Evolutionary conservation across 495 filamentous ascomycete genomes (phyloP), one percentile per base, ranked within the genome.

Genomic region (Gamarada debralockiae): DNA sequence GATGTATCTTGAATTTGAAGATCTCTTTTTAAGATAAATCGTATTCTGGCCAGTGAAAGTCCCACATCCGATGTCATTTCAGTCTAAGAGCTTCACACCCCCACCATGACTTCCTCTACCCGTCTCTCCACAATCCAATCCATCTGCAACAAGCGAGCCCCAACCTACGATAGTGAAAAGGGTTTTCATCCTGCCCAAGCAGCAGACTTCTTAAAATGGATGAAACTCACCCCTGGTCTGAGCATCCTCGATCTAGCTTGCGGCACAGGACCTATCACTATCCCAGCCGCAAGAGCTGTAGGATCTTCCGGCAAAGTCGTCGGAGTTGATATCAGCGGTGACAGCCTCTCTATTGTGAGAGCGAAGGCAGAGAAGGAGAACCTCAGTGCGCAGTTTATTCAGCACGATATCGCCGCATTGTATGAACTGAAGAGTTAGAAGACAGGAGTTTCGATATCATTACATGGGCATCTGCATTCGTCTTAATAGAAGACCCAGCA

Each of bases 201-300:
- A 13, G 21, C 23, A 13, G 56, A 58, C 34, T 67, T 56, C 31
- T 22, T 65, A 2, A 47, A 50, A 27, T 43, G 52, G 46, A 53
- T 54, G 25, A 29, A 51, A 2, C 46, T 69, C 7, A 21, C 52
- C 15, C 52, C 56, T 9, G 73, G 72, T 12, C 57, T 69, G 18
- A 46, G 55, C 8, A 60, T 73, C 4, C 65, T 77, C 1, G 73
- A 75, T 52, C 62, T 76, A 10, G 69, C 67, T 18, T 76, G 71
- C 55, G 74, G 72, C 14, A 75, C 71, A 5, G 73, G 73, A 9
- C 61, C 69, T 1, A 61, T 73, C 39, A 63, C 64, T 17, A 61
- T 70, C 24, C 64, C 65, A 1, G 69, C 64, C 6, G 62, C 61
- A 15, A 41, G 61, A 25, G 48, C 41, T 0, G 71, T 73, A 10